Conservation (phyloP, 495 filamentous ascomycete genomes). For the Lentithecium fluviatile region DNA sequence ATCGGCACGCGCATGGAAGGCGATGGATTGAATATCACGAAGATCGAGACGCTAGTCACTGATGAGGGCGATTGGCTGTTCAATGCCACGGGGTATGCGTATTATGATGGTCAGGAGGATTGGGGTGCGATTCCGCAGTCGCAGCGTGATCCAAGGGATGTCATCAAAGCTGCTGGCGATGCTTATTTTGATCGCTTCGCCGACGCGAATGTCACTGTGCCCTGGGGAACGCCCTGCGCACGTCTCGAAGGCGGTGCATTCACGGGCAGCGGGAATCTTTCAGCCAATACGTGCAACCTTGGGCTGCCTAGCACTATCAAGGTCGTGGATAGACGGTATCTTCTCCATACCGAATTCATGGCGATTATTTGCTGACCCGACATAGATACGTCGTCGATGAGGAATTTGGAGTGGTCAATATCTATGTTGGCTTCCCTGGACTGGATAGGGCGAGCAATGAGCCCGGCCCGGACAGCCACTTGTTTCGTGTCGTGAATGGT, state of each 20-base stretch:
- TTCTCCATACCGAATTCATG: no score
- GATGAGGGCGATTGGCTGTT: constrained; percentile 31
- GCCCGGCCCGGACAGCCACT: constrained; percentile 24
- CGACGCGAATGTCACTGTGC: constrained; percentile 46
- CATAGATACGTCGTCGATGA: constrained; percentile 44
- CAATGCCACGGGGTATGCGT: constrained; percentile 33
- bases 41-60: constrained; percentile 21
- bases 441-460: constrained; percentile 19
- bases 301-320: constrained; percentile 42
- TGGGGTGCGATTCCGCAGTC: constrained; percentile 21
- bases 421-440: constrained; percentile 39
- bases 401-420: constrained; percentile 47
- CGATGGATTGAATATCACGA: constrained; percentile 24
- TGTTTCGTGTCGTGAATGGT: constrained; percentile 26
- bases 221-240: constrained; percentile 51
- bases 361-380: no score
- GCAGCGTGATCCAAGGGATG: constrained; percentile 10
- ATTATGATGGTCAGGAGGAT: constrained; percentile 22
- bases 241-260: constrained; percentile 51
- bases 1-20: constrained; percentile 26
- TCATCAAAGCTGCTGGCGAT: constrained; percentile 29
- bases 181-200: constrained; percentile 42
- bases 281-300: constrained; percentile 46
- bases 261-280: constrained; percentile 36
- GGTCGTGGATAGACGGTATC: constrained; percentile 43